phyloP scores from a whole-genome alignment of 352 stramenopile genomes.

The Globisporangium orthogonon region DNA sequence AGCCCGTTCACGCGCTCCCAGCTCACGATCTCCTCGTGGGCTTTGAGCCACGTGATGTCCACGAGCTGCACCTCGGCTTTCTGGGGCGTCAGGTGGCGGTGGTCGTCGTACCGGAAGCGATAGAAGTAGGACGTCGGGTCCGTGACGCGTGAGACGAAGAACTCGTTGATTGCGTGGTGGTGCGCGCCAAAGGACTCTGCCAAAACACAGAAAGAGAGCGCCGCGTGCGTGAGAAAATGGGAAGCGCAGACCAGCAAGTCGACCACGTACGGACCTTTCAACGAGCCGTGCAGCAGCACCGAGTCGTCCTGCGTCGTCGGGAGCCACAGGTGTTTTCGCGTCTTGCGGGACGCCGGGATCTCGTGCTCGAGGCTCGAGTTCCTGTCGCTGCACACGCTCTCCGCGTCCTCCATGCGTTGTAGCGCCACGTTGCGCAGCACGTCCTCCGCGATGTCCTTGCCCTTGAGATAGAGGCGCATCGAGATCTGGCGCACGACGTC shows the following conservation, averaged over 20 bases:
- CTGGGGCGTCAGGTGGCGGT: slow-evolving; percentile 52
- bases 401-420: slow-evolving; percentile 50
- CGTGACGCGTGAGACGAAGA: slow-evolving; percentile 74
- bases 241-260: too few species aligned
- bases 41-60: slow-evolving; percentile 76
- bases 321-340: slow-evolving; percentile 65
- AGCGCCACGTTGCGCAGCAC: slow-evolving; percentile 57
- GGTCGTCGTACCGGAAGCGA: slow-evolving; percentile 69
- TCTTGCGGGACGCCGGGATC: slow-evolving; percentile 55
- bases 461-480: slow-evolving; percentile 71
- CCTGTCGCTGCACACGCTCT: slow-evolving; percentile 33
- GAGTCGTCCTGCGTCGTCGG: slow-evolving; percentile 75
- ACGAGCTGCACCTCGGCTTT: slow-evolving; percentile 81
- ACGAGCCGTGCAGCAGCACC: slow-evolving; percentile 31
- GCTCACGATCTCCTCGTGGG: slow-evolving; percentile 82
- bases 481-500: slow-evolving; percentile 73
- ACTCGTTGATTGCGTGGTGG: slow-evolving; percentile 55
- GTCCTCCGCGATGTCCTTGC: slow-evolving; percentile 53
- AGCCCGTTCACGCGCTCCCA: slow-evolving; percentile 69
- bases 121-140: slow-evolving; percentile 87
- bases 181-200: slow-evolving; percentile 13
- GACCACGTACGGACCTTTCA: slow-evolving; percentile 10
- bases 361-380: slow-evolving; percentile 58
- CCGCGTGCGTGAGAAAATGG: too few species aligned
- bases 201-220: background rate